phyloP scores from a whole-genome alignment of 1,284 basidiomycete genomes.

The Stereum hirsutum region DNA sequence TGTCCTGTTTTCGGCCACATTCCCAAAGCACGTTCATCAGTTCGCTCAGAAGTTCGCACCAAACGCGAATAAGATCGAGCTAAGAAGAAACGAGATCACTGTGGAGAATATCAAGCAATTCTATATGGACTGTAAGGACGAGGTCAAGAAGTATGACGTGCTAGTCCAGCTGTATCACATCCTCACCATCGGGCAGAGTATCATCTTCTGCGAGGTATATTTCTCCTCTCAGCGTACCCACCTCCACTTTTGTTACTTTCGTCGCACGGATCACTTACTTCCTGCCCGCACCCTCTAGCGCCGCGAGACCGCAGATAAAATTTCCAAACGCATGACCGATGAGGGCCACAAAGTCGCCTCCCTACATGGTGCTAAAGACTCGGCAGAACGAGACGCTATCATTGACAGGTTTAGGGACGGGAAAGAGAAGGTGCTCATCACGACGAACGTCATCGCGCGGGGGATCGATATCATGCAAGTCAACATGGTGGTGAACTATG shows the following conservation, averaged over 20 bases:
- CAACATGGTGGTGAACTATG: slow-evolving; percentile 99
- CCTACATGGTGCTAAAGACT: slow-evolving; percentile 91
- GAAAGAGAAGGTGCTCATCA: slow-evolving; percentile 95
- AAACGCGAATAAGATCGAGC: slow-evolving; percentile 91
- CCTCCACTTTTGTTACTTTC: background rate
- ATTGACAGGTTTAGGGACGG: slow-evolving; percentile 97
- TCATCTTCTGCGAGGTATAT: slow-evolving; percentile 75
- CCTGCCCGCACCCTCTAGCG: slow-evolving; percentile 42
- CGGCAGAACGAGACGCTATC: slow-evolving; percentile 80
- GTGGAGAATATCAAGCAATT: slow-evolving; percentile 97
- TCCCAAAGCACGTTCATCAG: slow-evolving; percentile 85
- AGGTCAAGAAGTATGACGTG: slow-evolving; percentile 94
- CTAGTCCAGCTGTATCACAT: slow-evolving; percentile 87
- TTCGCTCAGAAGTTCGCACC: slow-evolving; percentile 94
- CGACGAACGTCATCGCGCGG: slow-evolving; percentile 97
- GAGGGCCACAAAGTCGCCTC: slow-evolving; percentile 98
- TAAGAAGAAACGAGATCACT: slow-evolving; percentile 90
- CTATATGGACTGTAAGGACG: slow-evolving; percentile 90
- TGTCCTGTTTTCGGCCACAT: slow-evolving; percentile 97
- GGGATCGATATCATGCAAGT: slow-evolving; percentile 99
- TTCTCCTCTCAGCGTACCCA: too few relatives aligned
- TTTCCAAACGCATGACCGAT: slow-evolving; percentile 82
- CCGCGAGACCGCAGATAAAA: slow-evolving; percentile 88
- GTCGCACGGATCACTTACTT: background rate
- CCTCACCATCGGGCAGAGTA: slow-evolving; percentile 93